Evolutionary conservation across 73 alveolate species (phyloP), one percentile per base, ranked within the genome.

Genomic region (Paramecium primaurelia): DNA sequence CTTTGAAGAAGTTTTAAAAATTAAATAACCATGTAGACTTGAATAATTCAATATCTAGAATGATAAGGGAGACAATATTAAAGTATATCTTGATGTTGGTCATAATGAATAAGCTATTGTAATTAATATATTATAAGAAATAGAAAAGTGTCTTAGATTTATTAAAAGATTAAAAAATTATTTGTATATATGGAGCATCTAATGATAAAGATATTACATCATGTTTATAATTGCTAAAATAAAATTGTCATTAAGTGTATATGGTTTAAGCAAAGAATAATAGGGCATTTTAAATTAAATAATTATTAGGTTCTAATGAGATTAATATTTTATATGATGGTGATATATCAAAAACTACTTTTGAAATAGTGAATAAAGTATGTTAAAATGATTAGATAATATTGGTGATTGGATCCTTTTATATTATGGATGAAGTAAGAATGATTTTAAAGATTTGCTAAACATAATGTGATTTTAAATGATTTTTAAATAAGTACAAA

Each of bases 181-280:
- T 58, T 80, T 58, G 93, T 92, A 88, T 93, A 32, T 95, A 95
- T 93, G 98, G 98, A 58, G 90, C 95, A 45, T 92, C 98, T 36
- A 84, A 86, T 28, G 30, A 93, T 8, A 95, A 95, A 86, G 98
- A 95, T 47, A 86, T 86, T 14, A 25, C 22, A 1, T 71, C 60
- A 49, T 49, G 60, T 49, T 49, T 49, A 49, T 49, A 12, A 16
- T 12, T 49, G 60, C 60, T 93, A 14, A 30, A 60, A 68, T 28
- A n/a, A 12, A 9, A 86, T n/a, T 86, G 86, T 25, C n/a, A 28
- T 26, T 28, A 32, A 18, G 40, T 87, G 22, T 77, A 93, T 28
- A 51, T 93, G 86, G 83, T 88, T 49, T 44, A 59, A 38, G 94
- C 96, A 10, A 86, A 47, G 12, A 93, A 87, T 42, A 54, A 51